A percentile compares a stretch with the other conserved stretches of the same genome.
Conservation (phyloP, 768 basidiomycete genomes). For the Daedaleopsis sinensis region DNA sequence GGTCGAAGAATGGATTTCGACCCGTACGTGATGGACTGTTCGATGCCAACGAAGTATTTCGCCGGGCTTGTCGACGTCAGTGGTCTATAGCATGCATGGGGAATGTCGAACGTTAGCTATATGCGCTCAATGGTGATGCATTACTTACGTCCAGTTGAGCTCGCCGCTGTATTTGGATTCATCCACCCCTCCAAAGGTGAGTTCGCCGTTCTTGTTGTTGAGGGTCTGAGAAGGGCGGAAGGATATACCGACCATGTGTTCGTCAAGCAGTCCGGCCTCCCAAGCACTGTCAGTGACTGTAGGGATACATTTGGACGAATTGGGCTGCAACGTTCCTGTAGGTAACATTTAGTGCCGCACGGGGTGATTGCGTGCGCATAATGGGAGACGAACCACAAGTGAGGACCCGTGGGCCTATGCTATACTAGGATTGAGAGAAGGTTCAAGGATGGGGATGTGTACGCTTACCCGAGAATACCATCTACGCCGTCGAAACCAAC, state of each 20-base stretch:
- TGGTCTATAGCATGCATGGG: constrained; percentile 12
- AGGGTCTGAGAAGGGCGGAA: constrained; percentile 45
- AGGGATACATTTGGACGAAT: constrained; percentile 34
- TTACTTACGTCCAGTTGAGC: constrained; percentile 29
- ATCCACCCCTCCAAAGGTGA: constrained; percentile 25
- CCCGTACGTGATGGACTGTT: constrained; percentile 32
- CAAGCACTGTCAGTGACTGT: constrained; percentile 59
- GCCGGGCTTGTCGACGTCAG: constrained; percentile 29
- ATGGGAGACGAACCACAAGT: constrained; percentile 30
- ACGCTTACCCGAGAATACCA: constrained; percentile 47
- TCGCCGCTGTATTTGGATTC: constrained; percentile 26
- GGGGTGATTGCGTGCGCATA: neutral
- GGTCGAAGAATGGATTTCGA: constrained; percentile 12
- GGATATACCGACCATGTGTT: constrained; percentile 50
- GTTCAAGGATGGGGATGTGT: neutral
- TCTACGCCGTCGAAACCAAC: constrained; percentile 49
- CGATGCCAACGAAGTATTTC: constrained; percentile 32
- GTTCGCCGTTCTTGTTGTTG: constrained; percentile 15
- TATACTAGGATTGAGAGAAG: neutral
- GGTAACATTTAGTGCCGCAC: neutral
- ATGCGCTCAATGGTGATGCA: constrained; percentile 17
- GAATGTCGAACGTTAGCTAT: constrained; percentile 19
- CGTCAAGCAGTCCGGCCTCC: constrained; percentile 41
- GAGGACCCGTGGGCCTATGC: constrained; percentile 50
- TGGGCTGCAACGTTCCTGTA: constrained; percentile 1